Base-by-base conservation (phyloP, 2,329 filamentous ascomycete species). In the Fusarium fracticaudum region DNA sequence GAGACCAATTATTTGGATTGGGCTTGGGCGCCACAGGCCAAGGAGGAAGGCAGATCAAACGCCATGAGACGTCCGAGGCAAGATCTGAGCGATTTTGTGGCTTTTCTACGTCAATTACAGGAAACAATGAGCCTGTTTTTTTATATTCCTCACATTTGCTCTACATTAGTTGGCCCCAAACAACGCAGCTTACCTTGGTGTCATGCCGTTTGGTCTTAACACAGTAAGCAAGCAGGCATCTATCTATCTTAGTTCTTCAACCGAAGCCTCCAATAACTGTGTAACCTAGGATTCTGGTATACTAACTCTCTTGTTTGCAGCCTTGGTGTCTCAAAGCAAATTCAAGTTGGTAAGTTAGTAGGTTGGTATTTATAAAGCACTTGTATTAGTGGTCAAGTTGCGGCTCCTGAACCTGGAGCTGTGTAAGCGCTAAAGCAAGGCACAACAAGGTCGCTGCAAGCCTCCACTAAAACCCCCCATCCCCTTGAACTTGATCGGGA, bases 391-490 rank as follows among this genome's bases (percentile, higher is more conserved):
- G n/a, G 33, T 29, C 33, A 12, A 20, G 38, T 48, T 58, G 26
- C 17, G 38, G 54, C 54, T 33, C 29, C 17, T 58, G 38, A 61
- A 41, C 22, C 29, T 15, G 48, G 45, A 33, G 29, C 44, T n/a
- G 14, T 43, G 20, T 45, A 37, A 40, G 24, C 50, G 51, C 51
- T 63, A 59, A 45, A 51, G 43, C 43, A 60, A 60, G 57, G 57
- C 33, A 60, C 57, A 24, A 22, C 22, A 22, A 26, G 29, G 31
- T 29, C 33, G 43, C 47, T 54, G 48, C 43, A 40, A 40, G 47
- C 66, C 64, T 61, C 64, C 64, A 68, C 48, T 37, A 53, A 59
- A 37, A n/a, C 35, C 41, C 41, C 43, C 44, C 45, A 61, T 29
- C 35, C 31, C 37, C 20, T 60, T 44, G 24, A 38, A 24, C 41